Conservation (phyloP, 1,284 basidiomycete species). For the Pseudozyma thailandica region DNA sequence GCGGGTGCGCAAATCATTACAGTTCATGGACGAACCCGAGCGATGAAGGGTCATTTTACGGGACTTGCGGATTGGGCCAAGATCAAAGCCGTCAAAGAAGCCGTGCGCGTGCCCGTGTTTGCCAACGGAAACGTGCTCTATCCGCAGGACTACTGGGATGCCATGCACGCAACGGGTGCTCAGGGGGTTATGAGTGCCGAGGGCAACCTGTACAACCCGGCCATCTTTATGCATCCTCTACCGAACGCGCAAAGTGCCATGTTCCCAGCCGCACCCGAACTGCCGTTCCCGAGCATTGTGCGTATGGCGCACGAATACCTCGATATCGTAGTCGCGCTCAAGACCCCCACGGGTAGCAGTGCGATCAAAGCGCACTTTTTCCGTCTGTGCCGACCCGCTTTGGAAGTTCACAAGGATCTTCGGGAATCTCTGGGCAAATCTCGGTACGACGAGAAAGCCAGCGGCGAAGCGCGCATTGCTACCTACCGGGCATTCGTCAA, state of each 20-base stretch:
- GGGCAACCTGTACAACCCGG: constrained; percentile 92
- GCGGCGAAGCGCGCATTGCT: constrained; percentile 71
- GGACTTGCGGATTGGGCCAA: constrained; percentile 85
- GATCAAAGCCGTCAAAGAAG: constrained; percentile 85
- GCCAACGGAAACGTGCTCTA: constrained; percentile 97
- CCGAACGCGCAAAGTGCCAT: constrained; percentile 17
- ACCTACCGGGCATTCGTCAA: constrained; percentile 74
- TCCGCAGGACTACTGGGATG: constrained; percentile 80
- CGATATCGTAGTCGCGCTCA: constrained; percentile 78
- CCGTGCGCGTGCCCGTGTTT: constrained; percentile 90
- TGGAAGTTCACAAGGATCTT: constrained; percentile 78
- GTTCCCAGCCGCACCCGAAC: constrained; percentile 36
- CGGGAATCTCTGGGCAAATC: constrained; percentile 76
- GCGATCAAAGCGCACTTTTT: constrained; percentile 93
- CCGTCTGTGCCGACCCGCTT: constrained; percentile 84
- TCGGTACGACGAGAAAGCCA: constrained; percentile 40
- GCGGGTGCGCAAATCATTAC: constrained; percentile 96
- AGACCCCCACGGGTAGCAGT: constrained; percentile 79
- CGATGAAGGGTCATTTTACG: constrained; percentile 82
- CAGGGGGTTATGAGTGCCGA: constrained; percentile 97
- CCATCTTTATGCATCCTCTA: constrained; percentile 74
- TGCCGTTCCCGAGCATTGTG: constrained; percentile 74
- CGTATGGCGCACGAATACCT: constrained; percentile 86
- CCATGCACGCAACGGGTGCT: constrained; percentile 82
- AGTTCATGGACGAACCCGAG: constrained; percentile 88